Evolutionary conservation across 768 basidiomycete genomes (phyloP), one percentile per base, ranked within the genome.

Genomic region (Tricholoma flavovirens): DNA sequence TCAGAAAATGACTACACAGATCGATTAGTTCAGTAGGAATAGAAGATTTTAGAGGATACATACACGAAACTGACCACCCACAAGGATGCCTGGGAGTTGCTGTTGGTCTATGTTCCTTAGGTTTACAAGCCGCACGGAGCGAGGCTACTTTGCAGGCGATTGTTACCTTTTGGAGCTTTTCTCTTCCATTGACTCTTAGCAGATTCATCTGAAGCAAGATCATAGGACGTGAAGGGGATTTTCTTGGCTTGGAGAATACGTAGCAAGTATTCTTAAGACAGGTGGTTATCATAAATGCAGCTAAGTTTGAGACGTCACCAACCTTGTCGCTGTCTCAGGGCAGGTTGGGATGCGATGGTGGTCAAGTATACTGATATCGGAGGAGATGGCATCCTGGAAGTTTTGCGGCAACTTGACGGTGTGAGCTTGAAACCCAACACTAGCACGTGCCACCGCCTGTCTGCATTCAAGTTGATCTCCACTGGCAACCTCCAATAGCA

Each of bases 221-320:
- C 91, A 65, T 90, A 93, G 9, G 88, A 86, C 0, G 75, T 84
- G 71, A 86, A 93, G 6, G 83, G 77, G 51, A 93, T 88, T 75
- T 88, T 92, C 81, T 90, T 90, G 67, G 86, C 83, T 69, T 93
- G 91, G 52, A 93, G 75, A 53, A 87, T 88, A 50, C 91, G 83
- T 54, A 93, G 68, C 42, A 93, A 73, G 65, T 90, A 92, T 65
- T 93, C 91, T 92, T 68, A 14, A 22, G 17, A 42, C 43, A 4
- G 38, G n/a, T 21, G 22, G 32, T 59, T n/a, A 56, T 29, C 21
- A n/a, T n/a, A n/a, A 55, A 30, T 7, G 32, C 52, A 21, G 45
- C 10, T n/a, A 50, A 38, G 42, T 43, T 33, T 32, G n/a, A 29
- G 21, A 17, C 22, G 32, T 22, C 21, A 51, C 17, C 30, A 45